These are phyloP conservation scores for Chernovozyma sophiae-reginae DNA, from an alignment of 1,139 yeast species.

Conservation along the genomic window DNA sequence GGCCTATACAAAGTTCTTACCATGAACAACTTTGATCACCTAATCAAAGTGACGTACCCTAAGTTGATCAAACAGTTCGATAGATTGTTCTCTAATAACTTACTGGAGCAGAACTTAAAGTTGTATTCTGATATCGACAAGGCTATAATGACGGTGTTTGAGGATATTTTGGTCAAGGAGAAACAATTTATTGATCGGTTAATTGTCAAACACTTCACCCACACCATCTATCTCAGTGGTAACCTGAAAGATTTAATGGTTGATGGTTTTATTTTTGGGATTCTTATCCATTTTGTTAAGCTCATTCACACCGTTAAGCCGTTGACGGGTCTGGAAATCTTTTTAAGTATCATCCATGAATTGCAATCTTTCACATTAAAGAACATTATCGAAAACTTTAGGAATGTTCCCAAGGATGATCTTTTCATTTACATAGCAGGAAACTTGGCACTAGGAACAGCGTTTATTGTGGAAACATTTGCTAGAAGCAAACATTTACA, in stretches of 20 bases:
- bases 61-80: constrained; percentile 33
- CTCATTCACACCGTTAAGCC: constrained; percentile 41
- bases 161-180: constrained; percentile 39
- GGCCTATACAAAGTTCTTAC: constrained; percentile 39
- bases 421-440: constrained; percentile 11
- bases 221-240: constrained; percentile 7
- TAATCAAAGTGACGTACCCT: constrained; percentile 33
- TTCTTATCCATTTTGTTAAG: constrained; percentile 41
- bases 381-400: constrained; percentile 28
- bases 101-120: constrained; percentile 37
- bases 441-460: constrained; percentile 35
- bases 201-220: constrained; percentile 26
- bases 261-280: constrained; percentile 40
- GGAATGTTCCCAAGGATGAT: constrained; percentile 19
- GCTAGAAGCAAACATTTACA: constrained; percentile 33
- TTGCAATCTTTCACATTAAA: constrained; percentile 36
- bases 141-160: constrained; percentile 39
- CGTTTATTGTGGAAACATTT: constrained; percentile 39
- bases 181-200: constrained; percentile 31
- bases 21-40: constrained; percentile 43
- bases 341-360: constrained; percentile 35
- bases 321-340: constrained; percentile 35
- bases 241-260: constrained; percentile 16
- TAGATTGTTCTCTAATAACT: constrained; percentile 30
- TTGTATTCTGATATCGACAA: constrained; percentile 43